phyloP scores from a whole-genome alignment of 441 rosid species.

The Populus hybrid region DNA sequence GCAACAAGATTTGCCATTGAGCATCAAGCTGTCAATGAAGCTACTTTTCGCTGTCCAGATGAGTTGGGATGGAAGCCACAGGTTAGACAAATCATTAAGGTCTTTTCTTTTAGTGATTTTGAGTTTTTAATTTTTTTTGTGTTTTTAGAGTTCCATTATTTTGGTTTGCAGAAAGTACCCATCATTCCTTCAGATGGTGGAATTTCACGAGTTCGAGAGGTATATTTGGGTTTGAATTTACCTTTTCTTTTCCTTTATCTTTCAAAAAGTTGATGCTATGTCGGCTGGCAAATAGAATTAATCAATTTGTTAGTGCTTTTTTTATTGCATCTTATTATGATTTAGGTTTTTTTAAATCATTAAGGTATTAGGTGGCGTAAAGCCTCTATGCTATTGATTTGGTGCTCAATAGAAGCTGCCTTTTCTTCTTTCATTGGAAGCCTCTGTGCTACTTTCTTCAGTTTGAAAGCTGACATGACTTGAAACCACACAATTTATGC shows the following conservation, averaged over 20 bases:
- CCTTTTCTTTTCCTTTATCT: neutral
- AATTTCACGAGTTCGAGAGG: conserved; percentile 68
- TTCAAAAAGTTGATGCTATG: neutral
- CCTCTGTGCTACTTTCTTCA: neutral
- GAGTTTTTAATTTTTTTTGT: neutral
- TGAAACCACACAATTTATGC: too few relatives aligned
- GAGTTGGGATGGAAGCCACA: conserved; percentile 99
- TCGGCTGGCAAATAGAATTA: too few relatives aligned
- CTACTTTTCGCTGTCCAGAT: conserved; percentile 93
- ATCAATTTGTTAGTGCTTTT: too few relatives aligned
- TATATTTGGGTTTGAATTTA: conserved; percentile 23
- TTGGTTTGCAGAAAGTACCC: conserved; percentile 66
- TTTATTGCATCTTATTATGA: conserved; percentile 10
- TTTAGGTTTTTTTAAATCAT: neutral
- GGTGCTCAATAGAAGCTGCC: neutral
- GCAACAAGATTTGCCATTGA: conserved; percentile 85
- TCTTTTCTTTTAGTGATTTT: neutral
- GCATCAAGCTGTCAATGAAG: conserved; percentile 94
- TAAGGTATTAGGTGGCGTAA: neutral
- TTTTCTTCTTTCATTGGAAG: neutral
- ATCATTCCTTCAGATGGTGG: conserved; percentile 78
- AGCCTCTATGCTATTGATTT: too few relatives aligned
- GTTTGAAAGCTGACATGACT: neutral
- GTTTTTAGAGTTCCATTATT: conserved; percentile 9
- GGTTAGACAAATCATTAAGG: conserved; percentile 38